These are phyloP conservation scores for Quercus wislizeni DNA, from an alignment of 306 rosid genomes.

Conservation along the genomic window DNA sequence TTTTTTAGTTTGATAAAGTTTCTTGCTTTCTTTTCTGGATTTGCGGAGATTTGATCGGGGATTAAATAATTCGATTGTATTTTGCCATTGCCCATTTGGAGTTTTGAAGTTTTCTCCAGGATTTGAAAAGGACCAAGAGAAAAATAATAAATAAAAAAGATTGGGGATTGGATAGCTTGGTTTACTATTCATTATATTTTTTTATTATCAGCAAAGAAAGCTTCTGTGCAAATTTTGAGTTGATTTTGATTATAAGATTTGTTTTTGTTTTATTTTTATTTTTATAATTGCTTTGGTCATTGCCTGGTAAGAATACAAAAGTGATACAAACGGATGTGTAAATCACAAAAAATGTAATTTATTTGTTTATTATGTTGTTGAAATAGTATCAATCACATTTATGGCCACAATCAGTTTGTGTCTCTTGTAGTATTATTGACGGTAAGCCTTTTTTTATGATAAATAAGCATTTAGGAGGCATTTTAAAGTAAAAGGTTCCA, in stretches of 20 bases:
- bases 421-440: too few species aligned
- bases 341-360: too few species aligned
- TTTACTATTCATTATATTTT: neutral
- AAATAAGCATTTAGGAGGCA: too few species aligned
- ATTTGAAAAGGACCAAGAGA: neutral
- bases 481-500: too few species aligned
- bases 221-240: neutral
- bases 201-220: neutral
- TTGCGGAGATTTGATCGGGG: constrained; percentile 16
- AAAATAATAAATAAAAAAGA: neutral
- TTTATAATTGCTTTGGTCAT: neutral
- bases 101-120: neutral
- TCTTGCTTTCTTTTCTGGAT: constrained; percentile 26
- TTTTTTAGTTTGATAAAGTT: neutral
- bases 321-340: too few species aligned
- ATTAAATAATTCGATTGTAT: constrained; percentile 12
- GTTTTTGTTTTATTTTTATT: neutral
- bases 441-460: too few species aligned
- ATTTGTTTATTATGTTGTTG: too few species aligned
- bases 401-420: too few species aligned
- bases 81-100: constrained; percentile 20
- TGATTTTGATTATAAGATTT: constrained; percentile 12
- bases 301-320: neutral
- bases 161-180: too few species aligned
- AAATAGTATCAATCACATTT: neutral